These are phyloP conservation scores for Reutealis trisperma DNA, from an alignment of 345 rosid species.

Conservation along the genomic window DNA sequence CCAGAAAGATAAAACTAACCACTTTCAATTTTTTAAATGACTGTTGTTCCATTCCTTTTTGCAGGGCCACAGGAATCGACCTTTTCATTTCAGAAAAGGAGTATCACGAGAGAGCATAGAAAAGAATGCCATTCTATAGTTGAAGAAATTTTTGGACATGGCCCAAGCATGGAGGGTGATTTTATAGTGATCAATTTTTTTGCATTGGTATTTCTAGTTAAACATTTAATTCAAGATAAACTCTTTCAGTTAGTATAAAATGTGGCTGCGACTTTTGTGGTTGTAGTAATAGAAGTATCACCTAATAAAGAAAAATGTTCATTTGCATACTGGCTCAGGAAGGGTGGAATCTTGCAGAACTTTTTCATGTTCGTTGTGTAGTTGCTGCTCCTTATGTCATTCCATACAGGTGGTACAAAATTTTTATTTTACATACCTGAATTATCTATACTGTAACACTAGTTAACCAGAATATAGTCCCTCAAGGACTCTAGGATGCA, in stretches of 20 bases:
- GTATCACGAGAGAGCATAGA: conserved; percentile 52
- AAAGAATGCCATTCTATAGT: conserved; percentile 59
- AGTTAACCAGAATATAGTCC: neutral
- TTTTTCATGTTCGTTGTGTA: conserved; percentile 62
- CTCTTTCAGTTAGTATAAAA: conserved; percentile 9
- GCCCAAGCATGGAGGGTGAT: conserved; percentile 53
- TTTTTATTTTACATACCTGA: conserved; percentile 2
- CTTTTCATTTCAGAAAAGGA: conserved; percentile 44
- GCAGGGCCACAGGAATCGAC: conserved; percentile 34
- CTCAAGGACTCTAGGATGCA: neutral
- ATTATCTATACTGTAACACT: neutral
- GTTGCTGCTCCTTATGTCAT: conserved; percentile 93
- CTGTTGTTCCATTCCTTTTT: conserved; percentile 3
- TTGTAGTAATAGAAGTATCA: neutral
- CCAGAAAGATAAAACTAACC: neutral
- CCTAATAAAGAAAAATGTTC: conserved; percentile 6
- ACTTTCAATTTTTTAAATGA: neutral
- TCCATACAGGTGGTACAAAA: conserved; percentile 72
- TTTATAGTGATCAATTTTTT: conserved; percentile 80
- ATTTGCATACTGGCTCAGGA: conserved; percentile 48
- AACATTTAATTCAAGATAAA: neutral
- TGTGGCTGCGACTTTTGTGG: neutral
- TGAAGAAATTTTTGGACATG: conserved; percentile 53
- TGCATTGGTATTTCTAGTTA: conserved; percentile 61
- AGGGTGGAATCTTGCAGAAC: conserved; percentile 96